Evolutionary conservation across 1,139 yeast genomes (phyloP), one percentile per base, ranked within the genome.

Genomic region (Nadsonia commutata): DNA sequence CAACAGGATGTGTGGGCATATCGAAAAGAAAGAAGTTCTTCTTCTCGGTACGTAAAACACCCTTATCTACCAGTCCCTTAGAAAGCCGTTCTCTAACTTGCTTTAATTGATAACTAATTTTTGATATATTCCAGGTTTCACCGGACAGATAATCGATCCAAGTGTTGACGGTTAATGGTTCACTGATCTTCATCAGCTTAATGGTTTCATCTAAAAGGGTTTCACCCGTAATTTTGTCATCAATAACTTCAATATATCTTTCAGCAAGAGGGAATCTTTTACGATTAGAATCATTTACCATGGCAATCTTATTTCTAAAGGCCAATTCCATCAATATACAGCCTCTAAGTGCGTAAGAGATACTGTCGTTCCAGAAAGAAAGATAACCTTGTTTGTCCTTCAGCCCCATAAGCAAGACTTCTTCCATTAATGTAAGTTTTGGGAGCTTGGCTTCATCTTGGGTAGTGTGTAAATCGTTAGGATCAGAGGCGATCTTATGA

Each of bases 1-100:
- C 83, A 13, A 90, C 77, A 3, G 99, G 99, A 62, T 93, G 98
- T 6, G 98, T 93, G 20, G 98, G 95, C 96, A 90, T 90, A 63
- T 90, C 98, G 55, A 90, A 90, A 46, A 90, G 68, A 58, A 93
- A 78, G 62, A 90, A 90, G 66, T 85, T 93, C 59, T 88, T 85
- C 59, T 94, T 77, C 61, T 90, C 98, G 2, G 98, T 93, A 64
- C 95, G 78, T 56, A 93, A 71, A 42, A 90, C 80, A n/a, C 98
- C 98, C 65, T 90, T 90, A 62, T 90, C 99, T 27, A 93, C 99
- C 46, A 90, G 71, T 1, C 98, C 99, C 63, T 90, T 90, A 44
- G 96, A 95, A 51, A 90, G 71, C 54, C 99, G 74, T 64, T 90
- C 99, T 57, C 98, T 76, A 3, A 93, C 99, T 64, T 90, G 98